Base-by-base conservation (phyloP, 768 basidiomycete species). In the Rickenella mellea region DNA sequence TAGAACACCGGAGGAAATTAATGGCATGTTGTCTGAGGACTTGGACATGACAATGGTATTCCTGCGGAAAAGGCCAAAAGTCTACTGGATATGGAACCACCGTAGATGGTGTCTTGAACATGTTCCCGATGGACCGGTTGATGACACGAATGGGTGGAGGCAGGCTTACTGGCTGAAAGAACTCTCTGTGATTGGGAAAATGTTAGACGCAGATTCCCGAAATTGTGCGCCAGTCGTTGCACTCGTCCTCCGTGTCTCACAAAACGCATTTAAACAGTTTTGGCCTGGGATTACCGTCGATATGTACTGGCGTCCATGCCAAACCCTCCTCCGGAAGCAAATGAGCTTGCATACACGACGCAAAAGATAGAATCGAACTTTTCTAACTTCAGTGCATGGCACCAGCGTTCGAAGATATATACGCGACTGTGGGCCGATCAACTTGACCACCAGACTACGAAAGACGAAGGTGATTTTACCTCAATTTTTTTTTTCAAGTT, bases 21-120 rank as follows among this genome's bases (percentile, higher is more conserved):
- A 90, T 40, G 58, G 69, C 8, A 38, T 83, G 14, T 72, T 98
- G 4, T 62, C 74, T 2, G 67, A 74, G 29, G 96, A 99, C 44
- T 64, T 99, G 22, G 63, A 71, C 2, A 73, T 92, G 67, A 97
- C 93, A 0, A 87, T 82, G 57, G 63, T 69, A 4, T 80, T 84
- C 5, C 72, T 99, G 32, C 83, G 86, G 53, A 67, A 73, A 7
- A 78, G 93, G 55, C 96, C 96, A 11, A 99, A 98, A 57, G 82
- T 96, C 15, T 99, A 99, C 58, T 91, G 88, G 83, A 91, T 98
- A 51, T 99, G 96, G 96, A 97, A 92, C 56, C 92, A 99, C 54
- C 78, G 96, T 28, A 70, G 81, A 52, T 98, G 96, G 96, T 93
- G 93, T 55, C 74, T 99, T 2, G 83, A 85, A 57, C 76, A 83